phyloP scores from a whole-genome alignment of 139 green algal genomes.

The Picochlorum sp. region DNA sequence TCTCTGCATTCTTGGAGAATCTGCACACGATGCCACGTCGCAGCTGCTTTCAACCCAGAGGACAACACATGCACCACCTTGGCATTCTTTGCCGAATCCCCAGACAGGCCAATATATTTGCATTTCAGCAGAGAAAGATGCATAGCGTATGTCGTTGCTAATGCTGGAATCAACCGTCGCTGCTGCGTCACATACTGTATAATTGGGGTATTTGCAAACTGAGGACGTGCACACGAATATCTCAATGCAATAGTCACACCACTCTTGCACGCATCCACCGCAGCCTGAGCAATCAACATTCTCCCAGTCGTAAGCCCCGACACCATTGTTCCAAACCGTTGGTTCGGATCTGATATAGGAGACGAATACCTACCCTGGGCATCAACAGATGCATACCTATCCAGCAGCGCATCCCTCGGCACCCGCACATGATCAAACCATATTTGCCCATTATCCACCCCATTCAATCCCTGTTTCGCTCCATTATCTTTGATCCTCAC shows the following conservation, averaged over 20 bases:
- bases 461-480: slow-evolving; percentile 56
- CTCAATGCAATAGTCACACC: slow-evolving; percentile 71
- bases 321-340: slow-evolving; percentile 79
- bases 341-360: slow-evolving; percentile 45
- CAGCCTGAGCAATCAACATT: slow-evolving; percentile 72
- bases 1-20: slow-evolving; percentile 69
- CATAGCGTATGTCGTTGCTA: slow-evolving; percentile 73
- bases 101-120: slow-evolving; percentile 39
- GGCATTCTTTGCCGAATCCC: slow-evolving; percentile 20
- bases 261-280: slow-evolving; percentile 68
- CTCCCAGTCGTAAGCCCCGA: slow-evolving; percentile 43
- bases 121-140: slow-evolving; percentile 58
- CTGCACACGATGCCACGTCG: slow-evolving; percentile 69
- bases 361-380: slow-evolving; percentile 38
- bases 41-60: slow-evolving; percentile 73
- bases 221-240: slow-evolving; percentile 57
- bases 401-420: slow-evolving; percentile 52
- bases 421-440: slow-evolving; percentile 72
- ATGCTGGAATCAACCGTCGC: slow-evolving; percentile 63
- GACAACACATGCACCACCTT: slow-evolving; percentile 77
- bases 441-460: slow-evolving; percentile 82
- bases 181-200: slow-evolving; percentile 84
- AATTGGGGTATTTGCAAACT: slow-evolving; percentile 68
- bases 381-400: slow-evolving; percentile 42
- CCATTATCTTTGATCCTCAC: slow-evolving; percentile 15